phyloP scores from a whole-genome alignment of 139 green algal species.

The Micractinium conductrix region DNA sequence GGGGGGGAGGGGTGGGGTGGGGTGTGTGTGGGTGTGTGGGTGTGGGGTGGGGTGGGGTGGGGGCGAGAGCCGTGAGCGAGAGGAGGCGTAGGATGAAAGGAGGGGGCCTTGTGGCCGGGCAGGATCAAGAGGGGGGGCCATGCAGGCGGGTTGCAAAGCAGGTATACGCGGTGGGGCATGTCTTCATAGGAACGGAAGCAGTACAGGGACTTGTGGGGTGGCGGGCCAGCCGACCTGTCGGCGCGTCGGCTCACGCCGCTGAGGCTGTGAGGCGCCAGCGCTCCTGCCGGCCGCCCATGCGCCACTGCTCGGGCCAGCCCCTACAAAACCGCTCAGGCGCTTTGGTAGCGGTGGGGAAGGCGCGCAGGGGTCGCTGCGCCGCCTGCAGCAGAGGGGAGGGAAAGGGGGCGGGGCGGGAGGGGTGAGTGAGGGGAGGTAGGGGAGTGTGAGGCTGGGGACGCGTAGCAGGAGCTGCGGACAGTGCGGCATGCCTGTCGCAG shows the following conservation, averaged over 20 bases:
- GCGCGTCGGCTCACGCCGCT: background rate
- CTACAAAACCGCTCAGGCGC: conserved; percentile 34
- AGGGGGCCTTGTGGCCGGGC: no score
- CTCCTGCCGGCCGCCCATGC: background rate
- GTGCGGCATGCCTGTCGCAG: no score
- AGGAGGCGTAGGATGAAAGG: background rate
- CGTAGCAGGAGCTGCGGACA: no score
- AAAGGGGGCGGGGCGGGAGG: background rate
- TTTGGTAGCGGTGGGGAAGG: background rate
- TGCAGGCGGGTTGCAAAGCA: no score
- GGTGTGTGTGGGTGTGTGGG: no score
- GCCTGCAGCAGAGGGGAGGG: background rate
- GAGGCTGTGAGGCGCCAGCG: background rate
- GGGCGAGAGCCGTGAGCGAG: background rate
- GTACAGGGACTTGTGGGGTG: background rate
- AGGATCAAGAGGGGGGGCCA: no score
- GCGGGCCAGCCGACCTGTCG: conserved; percentile 5
- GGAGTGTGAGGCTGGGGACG: no score
- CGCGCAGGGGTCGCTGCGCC: background rate
- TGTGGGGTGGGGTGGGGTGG: no score
- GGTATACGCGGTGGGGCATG: background rate
- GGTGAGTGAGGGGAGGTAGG: background rate
- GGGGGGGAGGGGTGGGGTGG: no score
- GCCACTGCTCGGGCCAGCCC: background rate
- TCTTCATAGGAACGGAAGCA: background rate